Conservation (phyloP, 1,139 yeast genomes). For the Zygosaccharomyces sapae region DNA sequence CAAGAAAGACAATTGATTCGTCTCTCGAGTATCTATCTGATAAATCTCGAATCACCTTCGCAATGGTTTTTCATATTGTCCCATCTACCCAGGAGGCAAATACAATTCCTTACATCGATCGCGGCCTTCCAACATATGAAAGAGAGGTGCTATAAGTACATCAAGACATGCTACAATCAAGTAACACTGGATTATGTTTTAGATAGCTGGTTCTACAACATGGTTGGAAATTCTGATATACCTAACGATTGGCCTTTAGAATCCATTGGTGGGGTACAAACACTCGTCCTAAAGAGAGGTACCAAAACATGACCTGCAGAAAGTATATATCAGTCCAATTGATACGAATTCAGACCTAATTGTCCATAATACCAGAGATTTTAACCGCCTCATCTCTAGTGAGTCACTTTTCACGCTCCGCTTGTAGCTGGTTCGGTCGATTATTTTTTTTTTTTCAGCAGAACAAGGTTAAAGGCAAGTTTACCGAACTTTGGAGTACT, state of each 20-base stretch:
- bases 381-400: neutral
- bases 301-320: neutral
- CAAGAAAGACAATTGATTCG: constrained; percentile 3
- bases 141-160: constrained; percentile 6
- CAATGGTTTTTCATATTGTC: constrained; percentile 16
- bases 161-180: constrained; percentile 19
- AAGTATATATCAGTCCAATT: neutral
- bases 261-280: constrained; percentile 1
- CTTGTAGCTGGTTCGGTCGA: neutral
- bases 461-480: neutral
- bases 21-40: constrained; percentile 8
- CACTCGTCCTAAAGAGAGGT: neutral
- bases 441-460: neutral
- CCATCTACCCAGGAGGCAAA: constrained; percentile 3
- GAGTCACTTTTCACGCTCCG: constrained; percentile 4
- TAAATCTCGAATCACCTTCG: constrained; percentile 8
- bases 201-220: constrained; percentile 11
- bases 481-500: neutral
- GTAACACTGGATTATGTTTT: constrained; percentile 11
- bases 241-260: neutral
- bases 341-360: neutral
- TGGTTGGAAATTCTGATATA: constrained; percentile 6
- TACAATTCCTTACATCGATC: constrained; percentile 10
- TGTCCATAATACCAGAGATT: neutral
- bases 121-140: constrained; percentile 14